Evolutionary conservation across 1,284 basidiomycete species (phyloP).

Genomic region (Boletellus deceptivus): DNA sequence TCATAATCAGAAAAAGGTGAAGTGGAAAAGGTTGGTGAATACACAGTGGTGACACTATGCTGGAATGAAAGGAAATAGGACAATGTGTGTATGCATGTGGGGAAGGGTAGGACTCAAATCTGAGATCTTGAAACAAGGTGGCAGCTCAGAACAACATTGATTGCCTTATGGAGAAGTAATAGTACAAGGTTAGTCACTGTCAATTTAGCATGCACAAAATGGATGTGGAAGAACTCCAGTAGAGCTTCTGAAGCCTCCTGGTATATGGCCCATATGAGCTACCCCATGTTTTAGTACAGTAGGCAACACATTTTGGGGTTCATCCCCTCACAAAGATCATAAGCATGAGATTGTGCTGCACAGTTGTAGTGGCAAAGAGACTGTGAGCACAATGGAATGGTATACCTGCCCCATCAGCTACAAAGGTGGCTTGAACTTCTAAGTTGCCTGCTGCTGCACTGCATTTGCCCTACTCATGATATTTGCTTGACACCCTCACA

Average conservation of each 20-base stretch:
- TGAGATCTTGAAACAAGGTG: too few relatives aligned
- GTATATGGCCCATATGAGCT: too few relatives aligned
- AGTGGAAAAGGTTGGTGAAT: neutral
- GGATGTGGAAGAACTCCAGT: neutral
- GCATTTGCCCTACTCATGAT: too few relatives aligned
- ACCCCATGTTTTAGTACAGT: too few relatives aligned
- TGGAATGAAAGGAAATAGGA: too few relatives aligned
- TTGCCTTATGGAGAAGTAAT: neutral
- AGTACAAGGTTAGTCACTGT: too few relatives aligned
- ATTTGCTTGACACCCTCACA: too few relatives aligned
- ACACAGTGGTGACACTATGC: neutral
- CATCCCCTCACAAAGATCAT: neutral
- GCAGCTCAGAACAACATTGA: neutral
- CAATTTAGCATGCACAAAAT: neutral
- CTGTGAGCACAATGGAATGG: neutral
- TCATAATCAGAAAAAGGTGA: neutral
- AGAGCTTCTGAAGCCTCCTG: neutral
- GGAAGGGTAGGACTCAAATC: neutral
- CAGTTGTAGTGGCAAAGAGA: too few relatives aligned
- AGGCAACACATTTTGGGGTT: slow-evolving; percentile 1
- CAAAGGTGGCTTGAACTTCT: neutral
- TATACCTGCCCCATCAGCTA: neutral
- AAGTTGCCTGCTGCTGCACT: too few relatives aligned
- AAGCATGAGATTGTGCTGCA: neutral
- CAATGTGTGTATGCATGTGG: neutral